Percentiles rank a stretch among this genome's conserved stretches.
These are phyloP conservation scores for Rhizopogon vulgaris DNA, from an alignment of 768 basidiomycete species.

Conservation along the genomic window DNA sequence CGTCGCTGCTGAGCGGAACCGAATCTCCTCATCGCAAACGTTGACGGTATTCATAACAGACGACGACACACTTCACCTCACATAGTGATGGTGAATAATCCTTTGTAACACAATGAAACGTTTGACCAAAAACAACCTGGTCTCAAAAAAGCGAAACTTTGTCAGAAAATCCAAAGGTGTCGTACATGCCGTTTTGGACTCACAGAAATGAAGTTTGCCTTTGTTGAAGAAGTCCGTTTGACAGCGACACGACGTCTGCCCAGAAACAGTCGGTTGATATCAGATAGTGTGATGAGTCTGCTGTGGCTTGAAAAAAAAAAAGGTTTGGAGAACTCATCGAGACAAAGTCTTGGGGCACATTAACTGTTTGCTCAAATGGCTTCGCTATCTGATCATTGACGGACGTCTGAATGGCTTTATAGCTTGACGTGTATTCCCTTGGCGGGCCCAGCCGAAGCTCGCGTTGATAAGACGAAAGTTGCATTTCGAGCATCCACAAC, in stretches of 20 bases:
- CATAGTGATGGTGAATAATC: too few relatives aligned
- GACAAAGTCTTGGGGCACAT: too few relatives aligned
- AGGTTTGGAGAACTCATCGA: not conserved
- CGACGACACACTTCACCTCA: not conserved
- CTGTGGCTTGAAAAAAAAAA: not conserved
- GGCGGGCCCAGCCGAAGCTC: not conserved
- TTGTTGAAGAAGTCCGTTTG: not conserved
- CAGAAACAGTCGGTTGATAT: not conserved
- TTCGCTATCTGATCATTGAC: not conserved
- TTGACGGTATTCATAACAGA: not conserved
- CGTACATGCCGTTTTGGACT: conserved; percentile 1
- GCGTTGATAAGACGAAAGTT: not conserved
- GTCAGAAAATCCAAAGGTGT: not conserved
- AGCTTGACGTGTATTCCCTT: not conserved
- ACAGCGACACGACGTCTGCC: not conserved
- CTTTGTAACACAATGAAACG: not conserved
- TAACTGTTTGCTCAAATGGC: not conserved
- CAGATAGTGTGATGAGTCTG: not conserved
- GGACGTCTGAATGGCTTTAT: not conserved
- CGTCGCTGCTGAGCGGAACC: not conserved
- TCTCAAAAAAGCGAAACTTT: not conserved
- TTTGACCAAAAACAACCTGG: conserved; percentile 1
- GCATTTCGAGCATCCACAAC: too few relatives aligned
- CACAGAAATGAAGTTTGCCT: not conserved
- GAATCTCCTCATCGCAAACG: not conserved